A percentile compares a stretch with the other conserved stretches of the same genome.
Conservation (phyloP, 179 eudicot species). For the Actinidia chinensis region DNA sequence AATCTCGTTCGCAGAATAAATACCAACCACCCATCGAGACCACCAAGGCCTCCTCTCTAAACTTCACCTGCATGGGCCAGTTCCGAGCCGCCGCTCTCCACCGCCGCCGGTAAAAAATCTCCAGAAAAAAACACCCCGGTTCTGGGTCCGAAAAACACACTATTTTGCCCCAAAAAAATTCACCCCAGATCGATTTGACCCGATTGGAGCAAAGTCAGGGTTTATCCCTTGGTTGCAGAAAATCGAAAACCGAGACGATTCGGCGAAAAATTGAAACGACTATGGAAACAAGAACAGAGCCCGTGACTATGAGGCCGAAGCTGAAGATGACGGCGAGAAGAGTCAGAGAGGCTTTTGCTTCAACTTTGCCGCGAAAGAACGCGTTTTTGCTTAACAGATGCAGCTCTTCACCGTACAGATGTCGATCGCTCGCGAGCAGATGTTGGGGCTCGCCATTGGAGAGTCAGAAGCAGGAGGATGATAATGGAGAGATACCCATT, state of each 20-base stretch:
- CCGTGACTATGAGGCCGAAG: background rate
- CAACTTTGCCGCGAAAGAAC: slow-evolving; percentile 50
- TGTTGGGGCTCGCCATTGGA: slow-evolving; percentile 41
- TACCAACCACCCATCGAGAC: slow-evolving; percentile 13
- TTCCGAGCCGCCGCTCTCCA: no score
- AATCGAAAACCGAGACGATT: slow-evolving; percentile 27
- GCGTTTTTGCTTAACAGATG: slow-evolving; percentile 55
- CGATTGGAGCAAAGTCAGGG: slow-evolving; percentile 34
- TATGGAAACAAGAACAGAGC: background rate
- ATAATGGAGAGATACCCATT: slow-evolving; percentile 9
- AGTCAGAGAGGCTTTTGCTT: slow-evolving; percentile 22
- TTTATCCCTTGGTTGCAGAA: slow-evolving; percentile 40
- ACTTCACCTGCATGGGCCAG: slow-evolving; percentile 92
- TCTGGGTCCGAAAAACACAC: no score
- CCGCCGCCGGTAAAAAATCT: slow-evolving; percentile 47
- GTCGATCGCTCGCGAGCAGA: slow-evolving; percentile 49
- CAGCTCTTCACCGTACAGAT: slow-evolving; percentile 76
- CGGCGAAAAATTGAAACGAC: slow-evolving; percentile 23
- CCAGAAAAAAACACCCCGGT: slow-evolving; percentile 10
- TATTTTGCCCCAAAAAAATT: slow-evolving; percentile 10
- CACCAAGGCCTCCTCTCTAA: slow-evolving; percentile 87
- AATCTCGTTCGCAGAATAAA: slow-evolving; percentile 46
- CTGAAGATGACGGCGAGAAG: background rate
- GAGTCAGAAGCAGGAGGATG: slow-evolving; percentile 10
- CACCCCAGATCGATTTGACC: slow-evolving; percentile 18